phyloP scores from a whole-genome alignment of 1,139 yeast species.

The Pneumocystis sp. region DNA sequence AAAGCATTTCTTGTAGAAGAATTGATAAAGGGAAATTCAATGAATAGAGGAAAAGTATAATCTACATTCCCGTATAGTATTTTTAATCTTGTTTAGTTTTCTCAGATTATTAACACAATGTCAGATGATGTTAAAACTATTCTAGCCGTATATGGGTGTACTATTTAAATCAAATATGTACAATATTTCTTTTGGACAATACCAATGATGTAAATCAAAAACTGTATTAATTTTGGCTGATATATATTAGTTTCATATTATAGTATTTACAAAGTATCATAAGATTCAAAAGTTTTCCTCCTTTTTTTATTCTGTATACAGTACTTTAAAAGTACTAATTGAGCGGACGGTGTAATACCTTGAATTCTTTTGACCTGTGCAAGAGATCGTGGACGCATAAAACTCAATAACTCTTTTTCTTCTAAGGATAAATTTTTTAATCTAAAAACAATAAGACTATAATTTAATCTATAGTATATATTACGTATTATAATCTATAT shows the following conservation, averaged over 20 bases:
- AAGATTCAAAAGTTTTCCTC: neutral
- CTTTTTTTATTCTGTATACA: neutral
- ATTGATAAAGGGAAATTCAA: conserved; percentile 16
- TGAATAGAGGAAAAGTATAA: conserved; percentile 2
- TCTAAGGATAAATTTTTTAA: conserved; percentile 51
- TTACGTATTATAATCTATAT: neutral
- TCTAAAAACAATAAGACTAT: conserved; percentile 42
- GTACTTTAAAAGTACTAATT: conserved; percentile 21
- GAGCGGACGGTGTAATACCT: conserved; percentile 67
- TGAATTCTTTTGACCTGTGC: conserved; percentile 93
- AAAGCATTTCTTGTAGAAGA: conserved; percentile 26
- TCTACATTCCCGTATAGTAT: neutral
- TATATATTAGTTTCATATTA: neutral
- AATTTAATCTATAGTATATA: conserved; percentile 32
- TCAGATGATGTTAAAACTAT: conserved; percentile 8
- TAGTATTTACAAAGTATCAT: neutral
- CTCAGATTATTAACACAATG: conserved; percentile 4
- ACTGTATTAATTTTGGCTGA: neutral
- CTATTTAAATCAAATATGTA: conserved; percentile 1
- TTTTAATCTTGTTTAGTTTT: neutral
- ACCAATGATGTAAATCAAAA: neutral
- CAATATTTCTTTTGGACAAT: neutral
- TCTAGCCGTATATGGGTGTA: conserved; percentile 4
- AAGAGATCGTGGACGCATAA: conserved; percentile 69
- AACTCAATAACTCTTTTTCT: conserved; percentile 53